Evolutionary conservation across 768 basidiomycete species (phyloP), one percentile per base, ranked within the genome.

Genomic region (Psilocybe sp.): DNA sequence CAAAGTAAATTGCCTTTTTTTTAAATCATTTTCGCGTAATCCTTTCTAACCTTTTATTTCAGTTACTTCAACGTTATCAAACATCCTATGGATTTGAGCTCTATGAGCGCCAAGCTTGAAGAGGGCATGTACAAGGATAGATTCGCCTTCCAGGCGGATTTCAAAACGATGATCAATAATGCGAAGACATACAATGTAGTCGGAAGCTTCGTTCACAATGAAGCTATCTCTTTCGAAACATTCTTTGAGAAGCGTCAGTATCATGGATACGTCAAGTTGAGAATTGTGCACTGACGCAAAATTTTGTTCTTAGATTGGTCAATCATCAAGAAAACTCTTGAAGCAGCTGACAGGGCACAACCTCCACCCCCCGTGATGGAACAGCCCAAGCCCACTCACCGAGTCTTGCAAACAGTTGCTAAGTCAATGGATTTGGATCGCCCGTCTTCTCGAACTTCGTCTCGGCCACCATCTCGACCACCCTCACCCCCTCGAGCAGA

Each of bases 51-150:
- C 44, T 16, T 11, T 47, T 35, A 14, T 36, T 55, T 15, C 32
- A 96, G 94, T 57, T 98, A 98, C 65, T 92, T 93, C 60, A 85
- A 89, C 46, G 70, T 94, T 51, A 86, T 99, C 66, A 89, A 89
- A 66, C 77, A 87, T 10, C 96, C 97, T 1, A 98, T 99, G 92
- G 97, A 99, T 62, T 75, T 98, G 14, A 85, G 85, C 45, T 93
- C 94, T 0, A 89, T 96, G 75, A 74, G 78, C 20, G 87, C 87
- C 34, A 98, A 96, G 64, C 71, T 98, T 10, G 85, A 89, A 58
- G 84, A 80, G 49, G 93, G 94, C 5, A 79, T 87, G 68, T 98
- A 98, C 71, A 79, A 82, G 53, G 84, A 89, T 59, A 84, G 93
- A 9, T 83, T 85, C 59, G 86, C 78, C 12, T 96, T 98, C 65